These are phyloP conservation scores for Ustilago curta DNA, from an alignment of 1,284 basidiomycete species.

Conservation along the genomic window DNA sequence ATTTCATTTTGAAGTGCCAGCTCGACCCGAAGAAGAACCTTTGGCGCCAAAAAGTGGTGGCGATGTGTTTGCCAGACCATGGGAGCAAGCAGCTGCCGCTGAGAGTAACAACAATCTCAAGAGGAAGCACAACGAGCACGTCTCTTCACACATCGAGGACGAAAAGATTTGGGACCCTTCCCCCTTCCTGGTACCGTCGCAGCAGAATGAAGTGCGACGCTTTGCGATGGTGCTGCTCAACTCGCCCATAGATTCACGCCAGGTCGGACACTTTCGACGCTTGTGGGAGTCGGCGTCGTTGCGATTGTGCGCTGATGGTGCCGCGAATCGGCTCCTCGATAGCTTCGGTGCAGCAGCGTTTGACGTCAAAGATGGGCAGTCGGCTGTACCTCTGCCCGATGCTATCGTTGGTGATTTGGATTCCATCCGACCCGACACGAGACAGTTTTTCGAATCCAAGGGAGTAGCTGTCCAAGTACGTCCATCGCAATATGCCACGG, in stretches of 20 bases:
- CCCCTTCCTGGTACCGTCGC: slow-evolving; percentile 19
- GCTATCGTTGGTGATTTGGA: slow-evolving; percentile 94
- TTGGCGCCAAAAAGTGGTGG: background rate
- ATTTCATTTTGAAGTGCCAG: slow-evolving; percentile 40
- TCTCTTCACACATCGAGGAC: background rate
- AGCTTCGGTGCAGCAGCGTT: slow-evolving; percentile 70
- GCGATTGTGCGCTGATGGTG: slow-evolving; percentile 87
- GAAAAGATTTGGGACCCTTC: slow-evolving; percentile 23
- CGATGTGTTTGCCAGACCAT: slow-evolving; percentile 24
- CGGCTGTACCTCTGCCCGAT: slow-evolving; percentile 74
- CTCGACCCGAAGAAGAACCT: slow-evolving; percentile 9
- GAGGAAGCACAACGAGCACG: slow-evolving; percentile 25
- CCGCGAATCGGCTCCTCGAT: slow-evolving; percentile 88
- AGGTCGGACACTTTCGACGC: slow-evolving; percentile 38
- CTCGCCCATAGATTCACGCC: slow-evolving; percentile 41
- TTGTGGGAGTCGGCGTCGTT: slow-evolving; percentile 61
- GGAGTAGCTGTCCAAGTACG: slow-evolving; percentile 79
- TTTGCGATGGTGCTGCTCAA: slow-evolving; percentile 62
- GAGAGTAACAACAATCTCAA: slow-evolving; percentile 26
- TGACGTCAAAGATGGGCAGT: slow-evolving; percentile 5
- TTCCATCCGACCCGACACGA: slow-evolving; percentile 82
- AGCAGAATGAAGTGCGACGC: background rate
- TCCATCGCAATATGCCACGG: slow-evolving; percentile 84
- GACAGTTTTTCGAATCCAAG: slow-evolving; percentile 77
- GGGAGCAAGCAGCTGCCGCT: slow-evolving; percentile 7